Conservation (phyloP, 2,329 filamentous ascomycete species). For the Bipolaris bicolor region DNA sequence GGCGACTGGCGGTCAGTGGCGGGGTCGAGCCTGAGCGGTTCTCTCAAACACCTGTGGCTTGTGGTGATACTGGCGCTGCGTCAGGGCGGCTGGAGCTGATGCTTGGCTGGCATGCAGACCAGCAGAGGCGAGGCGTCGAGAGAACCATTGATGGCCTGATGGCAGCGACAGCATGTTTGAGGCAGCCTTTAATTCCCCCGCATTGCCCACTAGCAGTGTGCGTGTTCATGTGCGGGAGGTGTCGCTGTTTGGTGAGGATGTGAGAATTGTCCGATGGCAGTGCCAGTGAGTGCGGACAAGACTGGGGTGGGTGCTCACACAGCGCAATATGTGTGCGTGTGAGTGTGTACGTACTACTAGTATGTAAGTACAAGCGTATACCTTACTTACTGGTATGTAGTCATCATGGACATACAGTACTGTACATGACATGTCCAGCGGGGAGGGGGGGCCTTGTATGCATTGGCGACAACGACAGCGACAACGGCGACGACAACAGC, state of each 20-base stretch:
- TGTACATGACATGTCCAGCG: too few relatives aligned
- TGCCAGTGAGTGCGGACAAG: slow-evolving; percentile 23
- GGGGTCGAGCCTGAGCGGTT: slow-evolving; percentile 35
- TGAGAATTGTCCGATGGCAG: slow-evolving; percentile 19
- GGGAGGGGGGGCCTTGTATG: too few relatives aligned
- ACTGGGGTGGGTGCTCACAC: slow-evolving; percentile 16
- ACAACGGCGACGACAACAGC: too few relatives aligned
- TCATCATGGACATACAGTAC: too few relatives aligned
- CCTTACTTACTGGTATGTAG: too few relatives aligned
- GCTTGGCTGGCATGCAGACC: slow-evolving; percentile 21
- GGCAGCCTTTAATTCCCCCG: slow-evolving; percentile 8
- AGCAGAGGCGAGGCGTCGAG: slow-evolving; percentile 16
- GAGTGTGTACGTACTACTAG: too few relatives aligned
- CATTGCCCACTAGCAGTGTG: slow-evolving; percentile 5
- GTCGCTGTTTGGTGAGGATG: slow-evolving; percentile 6
- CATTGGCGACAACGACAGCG: too few relatives aligned
- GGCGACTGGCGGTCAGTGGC: slow-evolving; percentile 33
- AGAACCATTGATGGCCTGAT: slow-evolving; percentile 16
- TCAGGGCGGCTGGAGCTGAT: slow-evolving; percentile 32
- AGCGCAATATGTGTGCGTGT: slow-evolving; percentile 15
- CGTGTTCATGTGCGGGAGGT: slow-evolving; percentile 10
- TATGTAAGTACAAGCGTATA: too few relatives aligned
- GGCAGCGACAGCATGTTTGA: not conserved
- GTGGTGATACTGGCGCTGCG: slow-evolving; percentile 39
- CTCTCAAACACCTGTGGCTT: slow-evolving; percentile 41